A percentile compares a stretch with the other conserved stretches of the same genome.
phyloP scores from a whole-genome alignment of 352 stramenopile species.

The Phytophthora multivora region DNA sequence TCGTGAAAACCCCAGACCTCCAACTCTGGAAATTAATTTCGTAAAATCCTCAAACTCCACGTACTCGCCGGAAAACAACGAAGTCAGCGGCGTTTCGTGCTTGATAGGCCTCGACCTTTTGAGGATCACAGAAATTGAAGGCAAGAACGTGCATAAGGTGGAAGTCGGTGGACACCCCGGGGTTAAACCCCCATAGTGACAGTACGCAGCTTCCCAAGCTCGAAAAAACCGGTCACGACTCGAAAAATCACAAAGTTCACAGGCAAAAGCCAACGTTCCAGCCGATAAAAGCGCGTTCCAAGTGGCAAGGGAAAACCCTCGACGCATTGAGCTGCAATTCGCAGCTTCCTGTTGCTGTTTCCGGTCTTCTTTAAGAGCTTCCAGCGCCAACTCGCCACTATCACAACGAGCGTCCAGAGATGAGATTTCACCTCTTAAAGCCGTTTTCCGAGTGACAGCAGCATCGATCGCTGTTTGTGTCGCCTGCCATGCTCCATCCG shows the following conservation, averaged over 20 bases:
- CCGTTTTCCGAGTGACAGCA: slow-evolving; percentile 30
- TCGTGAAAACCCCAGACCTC: slow-evolving; percentile 45
- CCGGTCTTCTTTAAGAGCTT: slow-evolving; percentile 44
- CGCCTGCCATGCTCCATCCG: slow-evolving; percentile 41
- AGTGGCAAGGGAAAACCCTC: slow-evolving; percentile 31
- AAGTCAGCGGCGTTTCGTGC: slow-evolving; percentile 14
- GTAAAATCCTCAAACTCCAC: background rate
- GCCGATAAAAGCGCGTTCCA: slow-evolving; percentile 67
- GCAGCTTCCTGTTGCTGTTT: slow-evolving; percentile 24
- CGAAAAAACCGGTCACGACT: slow-evolving; percentile 15
- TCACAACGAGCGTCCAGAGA: slow-evolving; percentile 30
- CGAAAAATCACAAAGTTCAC: slow-evolving; percentile 14
- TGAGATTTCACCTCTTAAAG: slow-evolving; percentile 38
- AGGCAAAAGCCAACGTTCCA: slow-evolving; percentile 43
- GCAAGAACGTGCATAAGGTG: slow-evolving; percentile 24
- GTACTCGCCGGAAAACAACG: slow-evolving; percentile 22
- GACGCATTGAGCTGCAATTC: slow-evolving; percentile 21
- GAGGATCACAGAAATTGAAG: slow-evolving; percentile 28
- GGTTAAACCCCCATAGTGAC: slow-evolving; percentile 22
- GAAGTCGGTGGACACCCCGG: slow-evolving; percentile 31
- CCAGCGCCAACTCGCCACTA: slow-evolving; percentile 38
- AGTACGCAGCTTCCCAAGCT: slow-evolving; percentile 30
- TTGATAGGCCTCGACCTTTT: slow-evolving; percentile 1
- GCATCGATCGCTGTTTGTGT: slow-evolving; percentile 33
- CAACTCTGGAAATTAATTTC: slow-evolving; percentile 19